Evolutionary conservation across 768 basidiomycete genomes (phyloP).

Genomic region (Sarcodon aspratus): DNA sequence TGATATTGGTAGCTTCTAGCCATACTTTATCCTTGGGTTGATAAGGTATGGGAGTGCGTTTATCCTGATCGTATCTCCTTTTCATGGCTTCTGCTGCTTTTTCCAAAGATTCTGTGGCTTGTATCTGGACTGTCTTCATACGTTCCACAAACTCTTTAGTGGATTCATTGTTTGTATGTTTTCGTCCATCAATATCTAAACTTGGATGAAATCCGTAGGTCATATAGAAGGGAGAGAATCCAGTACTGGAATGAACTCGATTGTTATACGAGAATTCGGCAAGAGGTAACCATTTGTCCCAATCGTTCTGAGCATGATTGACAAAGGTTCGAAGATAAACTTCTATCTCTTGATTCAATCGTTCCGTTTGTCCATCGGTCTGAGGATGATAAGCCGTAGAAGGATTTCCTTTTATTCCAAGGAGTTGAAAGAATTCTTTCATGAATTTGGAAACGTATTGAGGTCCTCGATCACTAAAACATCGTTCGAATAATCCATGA

Average conservation of each 20-base stretch:
- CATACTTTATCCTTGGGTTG: slow-evolving; percentile 14
- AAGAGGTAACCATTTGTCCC: slow-evolving; percentile 19
- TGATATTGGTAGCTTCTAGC: slow-evolving; percentile 16
- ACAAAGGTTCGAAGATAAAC: slow-evolving; percentile 23
- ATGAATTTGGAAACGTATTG: slow-evolving; percentile 22
- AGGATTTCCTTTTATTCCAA: slow-evolving; percentile 20
- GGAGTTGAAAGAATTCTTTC: slow-evolving; percentile 13
- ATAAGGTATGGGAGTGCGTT: background rate
- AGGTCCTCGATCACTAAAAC: slow-evolving; percentile 6
- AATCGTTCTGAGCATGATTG: slow-evolving; percentile 22
- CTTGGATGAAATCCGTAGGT: slow-evolving; percentile 12
- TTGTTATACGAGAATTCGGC: slow-evolving; percentile 25
- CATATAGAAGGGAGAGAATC: slow-evolving; percentile 20
- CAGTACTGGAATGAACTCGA: slow-evolving; percentile 14
- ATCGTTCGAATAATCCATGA: slow-evolving; percentile 4
- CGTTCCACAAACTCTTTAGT: slow-evolving; percentile 8
- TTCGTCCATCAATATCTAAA: background rate
- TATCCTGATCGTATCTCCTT: slow-evolving; percentile 6
- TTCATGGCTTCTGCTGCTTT: slow-evolving; percentile 17
- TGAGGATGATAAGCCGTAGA: slow-evolving; percentile 35
- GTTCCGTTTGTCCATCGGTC: slow-evolving; percentile 29
- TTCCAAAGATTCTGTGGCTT: slow-evolving; percentile 5
- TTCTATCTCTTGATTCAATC: slow-evolving; percentile 27
- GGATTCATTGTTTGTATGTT: slow-evolving; percentile 1
- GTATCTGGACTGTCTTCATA: slow-evolving; percentile 8